Conservation (phyloP, 2,329 filamentous ascomycete genomes). For the Aspergillus glaucus region DNA sequence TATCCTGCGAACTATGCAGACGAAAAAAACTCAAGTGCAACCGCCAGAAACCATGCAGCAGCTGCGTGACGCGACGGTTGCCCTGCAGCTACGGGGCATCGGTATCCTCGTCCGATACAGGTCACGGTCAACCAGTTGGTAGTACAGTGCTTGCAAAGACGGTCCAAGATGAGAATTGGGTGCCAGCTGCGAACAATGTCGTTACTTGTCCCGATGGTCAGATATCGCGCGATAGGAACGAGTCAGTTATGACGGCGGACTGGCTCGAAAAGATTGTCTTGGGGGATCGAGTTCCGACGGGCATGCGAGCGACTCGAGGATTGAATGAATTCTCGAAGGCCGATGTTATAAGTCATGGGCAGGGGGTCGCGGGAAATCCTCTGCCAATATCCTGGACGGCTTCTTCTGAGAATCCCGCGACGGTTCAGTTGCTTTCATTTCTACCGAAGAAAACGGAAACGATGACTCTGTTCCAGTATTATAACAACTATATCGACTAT, state of each 20-base stretch:
- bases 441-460: constrained; percentile 27
- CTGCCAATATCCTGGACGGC: constrained; percentile 1
- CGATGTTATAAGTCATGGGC: background rate
- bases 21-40: constrained; percentile 50
- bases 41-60: constrained; percentile 46
- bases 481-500: constrained; percentile 27
- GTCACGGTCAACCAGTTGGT: background rate
- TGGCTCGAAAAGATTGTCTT: constrained; percentile 24
- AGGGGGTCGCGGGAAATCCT: background rate
- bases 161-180: background rate
- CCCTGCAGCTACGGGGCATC: constrained; percentile 18
- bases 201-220: background rate
- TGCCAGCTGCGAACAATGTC: background rate
- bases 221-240: constrained; percentile 7
- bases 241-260: constrained; percentile 20
- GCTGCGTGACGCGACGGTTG: constrained; percentile 34
- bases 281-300: constrained; percentile 21
- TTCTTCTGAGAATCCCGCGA: constrained; percentile 15
- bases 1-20: constrained; percentile 36
- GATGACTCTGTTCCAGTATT: constrained; percentile 25
- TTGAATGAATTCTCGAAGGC: constrained; percentile 1
- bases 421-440: constrained; percentile 13
- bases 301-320: constrained; percentile 13
- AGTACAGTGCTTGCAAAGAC: background rate
- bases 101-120: no score